Conservation (phyloP, 768 basidiomycete genomes). For the Lactarius tabidus region DNA sequence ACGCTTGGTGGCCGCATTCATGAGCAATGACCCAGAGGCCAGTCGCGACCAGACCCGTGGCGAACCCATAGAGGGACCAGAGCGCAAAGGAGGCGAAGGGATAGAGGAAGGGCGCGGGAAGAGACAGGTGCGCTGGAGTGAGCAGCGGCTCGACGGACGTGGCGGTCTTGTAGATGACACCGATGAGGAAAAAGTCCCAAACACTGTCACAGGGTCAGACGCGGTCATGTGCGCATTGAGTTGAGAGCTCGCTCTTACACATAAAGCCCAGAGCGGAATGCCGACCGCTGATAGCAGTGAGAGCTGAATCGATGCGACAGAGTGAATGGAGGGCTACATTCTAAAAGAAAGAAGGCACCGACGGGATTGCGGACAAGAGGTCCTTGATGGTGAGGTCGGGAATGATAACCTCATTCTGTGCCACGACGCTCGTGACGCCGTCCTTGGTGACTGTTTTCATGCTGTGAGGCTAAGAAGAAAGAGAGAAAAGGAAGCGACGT, state of each 20-base stretch:
- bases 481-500: neutral
- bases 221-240: neutral
- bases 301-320: constrained; percentile 38
- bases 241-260: constrained; percentile 50
- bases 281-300: constrained; percentile 90
- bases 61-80: constrained; percentile 81
- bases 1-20: constrained; percentile 95
- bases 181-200: constrained; percentile 73
- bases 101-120: constrained; percentile 62
- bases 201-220: constrained; percentile 41
- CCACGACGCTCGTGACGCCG: constrained; percentile 30
- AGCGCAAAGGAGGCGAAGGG: constrained; percentile 57
- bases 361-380: constrained; percentile 80
- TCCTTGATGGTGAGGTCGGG: constrained; percentile 89
- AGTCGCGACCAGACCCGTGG: constrained; percentile 79
- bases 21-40: constrained; percentile 95
- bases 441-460: constrained; percentile 26
- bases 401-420: constrained; percentile 62
- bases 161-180: constrained; percentile 61
- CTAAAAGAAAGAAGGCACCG: constrained; percentile 32
- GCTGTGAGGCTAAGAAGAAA: neutral
- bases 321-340: neutral
- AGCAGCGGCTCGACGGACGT: constrained; percentile 61
- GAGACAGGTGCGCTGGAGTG: constrained; percentile 47
- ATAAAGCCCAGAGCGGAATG: constrained; percentile 71